These are phyloP conservation scores for Apiotrichum veenhuisii DNA, from an alignment of 1,284 basidiomycete species.

Conservation along the genomic window DNA sequence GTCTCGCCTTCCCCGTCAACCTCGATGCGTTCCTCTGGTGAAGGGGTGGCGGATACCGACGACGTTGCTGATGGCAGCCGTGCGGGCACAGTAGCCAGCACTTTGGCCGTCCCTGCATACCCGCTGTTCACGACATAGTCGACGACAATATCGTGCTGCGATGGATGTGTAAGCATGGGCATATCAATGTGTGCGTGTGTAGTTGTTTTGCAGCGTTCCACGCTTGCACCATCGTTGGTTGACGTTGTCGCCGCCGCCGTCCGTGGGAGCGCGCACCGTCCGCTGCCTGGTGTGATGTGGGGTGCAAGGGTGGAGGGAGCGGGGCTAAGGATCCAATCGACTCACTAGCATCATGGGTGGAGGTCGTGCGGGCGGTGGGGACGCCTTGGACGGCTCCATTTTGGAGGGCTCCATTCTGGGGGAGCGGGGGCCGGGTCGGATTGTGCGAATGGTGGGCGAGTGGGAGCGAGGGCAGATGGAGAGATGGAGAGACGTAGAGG, in stretches of 20 bases:
- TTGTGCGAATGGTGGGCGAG: no score
- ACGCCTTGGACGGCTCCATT: conserved; percentile 3
- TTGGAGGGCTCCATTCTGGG: neutral
- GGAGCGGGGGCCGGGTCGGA: neutral
- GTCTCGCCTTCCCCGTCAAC: conserved; percentile 9
- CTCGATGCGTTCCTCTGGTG: conserved; percentile 7
- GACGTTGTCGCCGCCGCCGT: no score
- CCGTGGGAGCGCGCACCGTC: no score
- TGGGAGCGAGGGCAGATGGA: no score
- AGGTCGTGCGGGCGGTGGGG: neutral
- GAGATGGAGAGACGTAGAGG: no score
- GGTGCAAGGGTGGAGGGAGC: neutral
- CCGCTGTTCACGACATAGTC: conserved; percentile 41
- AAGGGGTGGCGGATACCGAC: conserved; percentile 9
- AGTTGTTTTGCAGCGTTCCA: no score
- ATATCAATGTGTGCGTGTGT: no score
- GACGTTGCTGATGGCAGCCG: neutral
- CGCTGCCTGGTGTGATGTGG: neutral
- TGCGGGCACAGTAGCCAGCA: conserved; percentile 13
- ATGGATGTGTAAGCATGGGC: no score
- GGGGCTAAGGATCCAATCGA: neutral
- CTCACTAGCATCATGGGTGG: conserved; percentile 10
- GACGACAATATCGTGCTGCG: conserved; percentile 44
- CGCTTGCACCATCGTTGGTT: no score
- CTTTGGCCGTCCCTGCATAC: conserved; percentile 34